phyloP scores from a whole-genome alignment of 1,284 basidiomycete species.

The Trametes pubescens region DNA sequence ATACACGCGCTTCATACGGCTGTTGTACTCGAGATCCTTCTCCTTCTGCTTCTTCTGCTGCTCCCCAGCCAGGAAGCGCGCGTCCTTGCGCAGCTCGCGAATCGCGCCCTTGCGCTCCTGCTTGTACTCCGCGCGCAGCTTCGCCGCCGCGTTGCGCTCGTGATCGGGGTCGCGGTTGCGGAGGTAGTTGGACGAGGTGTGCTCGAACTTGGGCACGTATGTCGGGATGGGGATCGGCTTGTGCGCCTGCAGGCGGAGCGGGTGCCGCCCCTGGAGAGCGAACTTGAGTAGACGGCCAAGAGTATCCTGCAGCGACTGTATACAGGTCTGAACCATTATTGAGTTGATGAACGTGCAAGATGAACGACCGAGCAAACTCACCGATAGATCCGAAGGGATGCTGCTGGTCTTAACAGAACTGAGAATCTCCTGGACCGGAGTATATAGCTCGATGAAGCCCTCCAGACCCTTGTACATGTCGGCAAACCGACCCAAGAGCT shows the following conservation, averaged over 20 bases:
- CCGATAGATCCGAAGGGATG: constrained; percentile 63
- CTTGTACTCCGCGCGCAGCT: constrained; percentile 91
- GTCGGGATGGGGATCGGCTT: constrained; percentile 96
- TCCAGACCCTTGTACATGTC: constrained; percentile 81
- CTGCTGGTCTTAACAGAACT: constrained; percentile 57
- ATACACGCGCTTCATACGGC: constrained; percentile 85
- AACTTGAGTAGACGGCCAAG: constrained; percentile 77
- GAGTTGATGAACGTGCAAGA: neutral
- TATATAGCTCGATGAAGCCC: constrained; percentile 86
- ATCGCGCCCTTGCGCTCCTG: constrained; percentile 98
- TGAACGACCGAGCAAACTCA: constrained; percentile 44
- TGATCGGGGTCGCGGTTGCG: constrained; percentile 91
- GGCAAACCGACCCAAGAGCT: constrained; percentile 72
- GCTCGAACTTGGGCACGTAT: constrained; percentile 95
- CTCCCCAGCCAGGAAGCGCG: constrained; percentile 90
- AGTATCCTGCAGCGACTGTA: constrained; percentile 41
- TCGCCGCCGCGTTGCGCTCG: constrained; percentile 88
- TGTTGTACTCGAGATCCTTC: constrained; percentile 83
- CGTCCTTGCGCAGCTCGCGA: constrained; percentile 95
- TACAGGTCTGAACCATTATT: constrained; percentile 28
- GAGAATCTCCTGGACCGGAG: constrained; percentile 72
- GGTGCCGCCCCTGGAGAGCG: constrained; percentile 74
- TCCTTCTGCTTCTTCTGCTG: constrained; percentile 85
- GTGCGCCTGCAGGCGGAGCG: constrained; percentile 91
- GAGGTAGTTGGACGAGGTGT: constrained; percentile 81